phyloP scores from a whole-genome alignment of 768 basidiomycete genomes.

The Grammothele lineata region DNA sequence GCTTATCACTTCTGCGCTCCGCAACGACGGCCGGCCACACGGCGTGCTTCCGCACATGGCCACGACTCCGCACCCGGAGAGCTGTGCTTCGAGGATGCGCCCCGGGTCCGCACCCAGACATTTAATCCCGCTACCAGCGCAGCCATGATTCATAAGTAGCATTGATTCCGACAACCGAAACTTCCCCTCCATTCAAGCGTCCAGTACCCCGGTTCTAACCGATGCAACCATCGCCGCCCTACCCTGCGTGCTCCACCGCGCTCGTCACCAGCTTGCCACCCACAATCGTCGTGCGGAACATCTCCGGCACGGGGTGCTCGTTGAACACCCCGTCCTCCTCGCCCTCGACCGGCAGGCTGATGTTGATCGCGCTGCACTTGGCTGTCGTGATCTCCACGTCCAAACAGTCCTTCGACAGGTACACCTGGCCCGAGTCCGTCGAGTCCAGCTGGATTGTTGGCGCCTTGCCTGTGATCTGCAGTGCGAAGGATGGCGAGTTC shows the following conservation, averaged over 20 bases:
- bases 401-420: slow-evolving; percentile 80
- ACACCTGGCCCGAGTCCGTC: slow-evolving; percentile 94
- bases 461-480: slow-evolving; percentile 86
- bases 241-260: slow-evolving; percentile 84
- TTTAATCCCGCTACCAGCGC: no score
- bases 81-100: no score
- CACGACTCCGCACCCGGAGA: no score
- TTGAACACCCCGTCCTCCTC: slow-evolving; percentile 91
- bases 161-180: no score
- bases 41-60: no score
- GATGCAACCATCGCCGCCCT: not conserved
- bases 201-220: no score
- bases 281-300: slow-evolving; percentile 82
- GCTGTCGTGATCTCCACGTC: slow-evolving; percentile 86
- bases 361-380: slow-evolving; percentile 91
- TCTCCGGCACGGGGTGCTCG: slow-evolving; percentile 91
- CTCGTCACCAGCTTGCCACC: slow-evolving; percentile 83
- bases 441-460: slow-evolving; percentile 94
- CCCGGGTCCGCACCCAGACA: no score
- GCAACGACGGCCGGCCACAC: no score
- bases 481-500: slow-evolving; percentile 85
- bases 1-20: no score
- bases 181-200: no score
- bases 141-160: no score
- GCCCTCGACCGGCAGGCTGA: slow-evolving; percentile 79